Evolutionary conservation across 2,329 filamentous ascomycete genomes (phyloP), one percentile per base, ranked within the genome.

Genomic region (Colletotrichum somersetense): DNA sequence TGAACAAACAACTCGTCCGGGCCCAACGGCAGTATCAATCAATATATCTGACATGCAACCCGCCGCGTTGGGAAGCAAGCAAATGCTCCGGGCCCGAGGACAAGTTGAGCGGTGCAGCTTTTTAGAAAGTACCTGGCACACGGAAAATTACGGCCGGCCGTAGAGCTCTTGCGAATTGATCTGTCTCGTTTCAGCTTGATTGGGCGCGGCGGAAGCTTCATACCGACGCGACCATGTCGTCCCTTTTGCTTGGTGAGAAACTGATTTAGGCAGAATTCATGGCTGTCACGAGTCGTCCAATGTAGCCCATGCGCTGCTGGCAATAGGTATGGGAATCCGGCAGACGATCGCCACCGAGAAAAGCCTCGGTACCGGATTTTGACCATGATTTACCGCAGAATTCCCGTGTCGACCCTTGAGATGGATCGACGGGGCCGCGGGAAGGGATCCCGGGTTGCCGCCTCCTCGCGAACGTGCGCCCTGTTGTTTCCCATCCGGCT

Each of bases 261-360:
- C 14, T 1, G 14, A 68, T 64, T 68, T 68, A 68, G 66, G 59
- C 66, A 61, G 33, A 68, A 64, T 33, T n/a, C 30, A 23, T 30
- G 11, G 7, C 33, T 5, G 16, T 40, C 23, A 35, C 12, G 33
- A 61, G 33, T 12, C 55, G 42, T 61, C 2, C 5, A 1, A 42
- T 12, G 12, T 53, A 44, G 18, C 20, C 26, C 42, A 26, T 3
- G 52, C 30, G 42, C 42, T 44, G 44, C 16, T 40, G 18, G 23
- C 5, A 33, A 16, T 44, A 50, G 48, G 42, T 42, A 20, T 8
- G 6, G 14, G n/a, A 20, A 10, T 5, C 8, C 33, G 44, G 26
- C 20, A 35, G 30, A 16, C 7, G 14, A 42, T 55, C 4, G n/a
- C 3, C 48, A 44, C 12, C 12, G 7, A 18, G 3, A 3, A 55